Base-by-base conservation (phyloP, 495 filamentous ascomycete species). In the Penicillium waksmanii region DNA sequence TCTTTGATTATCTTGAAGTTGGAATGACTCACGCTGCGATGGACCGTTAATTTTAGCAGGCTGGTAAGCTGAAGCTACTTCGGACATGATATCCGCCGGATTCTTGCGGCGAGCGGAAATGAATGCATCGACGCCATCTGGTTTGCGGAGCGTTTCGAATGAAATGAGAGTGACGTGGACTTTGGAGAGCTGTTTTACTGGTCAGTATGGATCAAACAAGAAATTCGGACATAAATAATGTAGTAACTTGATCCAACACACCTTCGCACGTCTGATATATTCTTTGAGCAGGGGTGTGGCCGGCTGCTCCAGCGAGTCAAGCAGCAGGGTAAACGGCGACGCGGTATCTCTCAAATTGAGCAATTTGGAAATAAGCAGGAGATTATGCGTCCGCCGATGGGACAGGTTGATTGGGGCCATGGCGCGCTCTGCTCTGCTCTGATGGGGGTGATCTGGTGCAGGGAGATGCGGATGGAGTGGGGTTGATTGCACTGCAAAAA, bases 231-330 rank as follows among this genome's bases (percentile, higher is more conserved):
- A 54, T 54, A 9, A 12, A n/a, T n/a, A 12, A 38, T n/a, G 0
- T 11, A n/a, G 12, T n/a, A 6, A 9, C 15, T 17, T 13, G 3
- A 2, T 5, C n/a, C 17, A 10, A 62, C 77, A 57, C 68, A 90
- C 91, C 75, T 89, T 91, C 42, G 91, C 91, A 65, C 90, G 81
- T 55, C 77, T 77, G 38, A 91, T 85, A 67, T 92, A 93, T 72
- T 96, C 90, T 21, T 77, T 74, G 3, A 94, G 58, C 35, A 97
- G 72, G 6, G 88, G 89, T 23, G 76, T 81, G 12, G 86, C 89
- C 21, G 88, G 86, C 73, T 97, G 94, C 73, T 96, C 93, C 40
- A 97, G 72, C 15, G 84, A 89, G 75, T 97, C 94, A 54, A 95
- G 79, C 8, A 98, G 74, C 27, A 97, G 73, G 0, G 93, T 96